Base-by-base conservation (phyloP, 805 yeast species). In the Lachancea mirantina region DNA sequence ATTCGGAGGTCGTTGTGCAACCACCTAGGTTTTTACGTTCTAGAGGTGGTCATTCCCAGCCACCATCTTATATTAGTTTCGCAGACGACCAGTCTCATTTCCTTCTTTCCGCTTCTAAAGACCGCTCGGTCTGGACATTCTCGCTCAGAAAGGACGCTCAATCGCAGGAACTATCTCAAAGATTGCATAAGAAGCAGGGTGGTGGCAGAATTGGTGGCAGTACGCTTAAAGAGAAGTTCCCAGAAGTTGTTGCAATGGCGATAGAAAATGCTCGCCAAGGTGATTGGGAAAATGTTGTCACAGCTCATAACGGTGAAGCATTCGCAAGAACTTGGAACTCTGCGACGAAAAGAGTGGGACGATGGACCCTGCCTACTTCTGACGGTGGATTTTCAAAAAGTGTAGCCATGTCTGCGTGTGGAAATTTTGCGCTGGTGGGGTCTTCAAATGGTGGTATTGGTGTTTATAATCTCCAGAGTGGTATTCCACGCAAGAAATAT, bases 31-130 rank as follows among this genome's bases (percentile, higher is more conserved):
- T 78, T 39, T 66, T 94, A 48, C 75, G 98, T 55, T 82, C 94
- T 1, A 74, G 98, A 53, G 97, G 96, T 48, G 99, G 99, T n/a
- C 98, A 92, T 56, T 76, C 95, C 4, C 80, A 83, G 19, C 95
- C 98, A 3, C 94, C 97, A 2, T 68, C 80, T 0, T 53, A 74
- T 4, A 74, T 92, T 24, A 63, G 65, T 15, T 92, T 92, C 58
- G 84, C 94, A 4, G 81, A 82, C 46, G 76, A 75, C 30, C 76
- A 76, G 28, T 76, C 95, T 2, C 98, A 94, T 59, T 84, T 76
- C 57, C 52, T 94, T 8, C 68, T 84, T 34, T 84, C 95, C 32
- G 94, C 94, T 2, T 84, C 96, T 0, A 70, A 77, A 42, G 98
- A 92, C 59, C 70, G 72, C 47, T 70, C 94, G 2, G 69, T 94